These are phyloP conservation scores for Mycena albidolilacea DNA, from an alignment of 768 basidiomycete genomes.

Conservation along the genomic window DNA sequence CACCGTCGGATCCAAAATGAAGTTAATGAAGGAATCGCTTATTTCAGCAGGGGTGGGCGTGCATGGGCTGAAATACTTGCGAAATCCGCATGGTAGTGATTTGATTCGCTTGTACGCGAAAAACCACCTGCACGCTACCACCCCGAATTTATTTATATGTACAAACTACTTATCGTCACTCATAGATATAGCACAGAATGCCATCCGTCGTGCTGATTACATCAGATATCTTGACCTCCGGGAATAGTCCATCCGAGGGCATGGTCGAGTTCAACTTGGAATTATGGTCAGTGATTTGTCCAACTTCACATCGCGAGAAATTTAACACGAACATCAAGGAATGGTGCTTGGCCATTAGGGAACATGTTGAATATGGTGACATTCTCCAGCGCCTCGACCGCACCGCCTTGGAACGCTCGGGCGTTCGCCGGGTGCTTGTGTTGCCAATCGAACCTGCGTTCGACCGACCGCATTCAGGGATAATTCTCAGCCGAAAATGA, in stretches of 20 bases:
- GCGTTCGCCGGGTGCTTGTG: constrained; percentile 41
- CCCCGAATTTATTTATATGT: too few relatives aligned
- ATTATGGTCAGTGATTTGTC: background rate
- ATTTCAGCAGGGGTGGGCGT: too few relatives aligned
- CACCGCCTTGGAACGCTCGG: constrained; percentile 50
- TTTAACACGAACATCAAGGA: constrained; percentile 13
- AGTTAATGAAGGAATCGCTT: too few relatives aligned
- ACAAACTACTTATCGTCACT: background rate
- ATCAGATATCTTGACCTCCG: background rate
- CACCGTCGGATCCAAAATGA: too few relatives aligned
- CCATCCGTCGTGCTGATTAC: constrained; percentile 11
- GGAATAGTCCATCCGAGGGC: constrained; percentile 30
- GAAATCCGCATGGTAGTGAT: too few relatives aligned
- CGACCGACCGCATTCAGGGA: too few relatives aligned
- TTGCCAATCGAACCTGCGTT: constrained; percentile 53
- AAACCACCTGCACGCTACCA: too few relatives aligned
- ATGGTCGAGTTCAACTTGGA: constrained; percentile 41
- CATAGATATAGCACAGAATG: constrained; percentile 10
- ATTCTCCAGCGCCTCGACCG: constrained; percentile 46
- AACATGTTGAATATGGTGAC: constrained; percentile 43
- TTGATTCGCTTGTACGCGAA: too few relatives aligned
- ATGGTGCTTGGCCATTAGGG: too few relatives aligned
- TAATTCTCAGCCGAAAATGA: too few relatives aligned
- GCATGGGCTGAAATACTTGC: too few relatives aligned
- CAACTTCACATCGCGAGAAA: too few relatives aligned